These are phyloP conservation scores for Beverwykella pulmonaria DNA, from an alignment of 495 filamentous ascomycete genomes.

Conservation along the genomic window DNA sequence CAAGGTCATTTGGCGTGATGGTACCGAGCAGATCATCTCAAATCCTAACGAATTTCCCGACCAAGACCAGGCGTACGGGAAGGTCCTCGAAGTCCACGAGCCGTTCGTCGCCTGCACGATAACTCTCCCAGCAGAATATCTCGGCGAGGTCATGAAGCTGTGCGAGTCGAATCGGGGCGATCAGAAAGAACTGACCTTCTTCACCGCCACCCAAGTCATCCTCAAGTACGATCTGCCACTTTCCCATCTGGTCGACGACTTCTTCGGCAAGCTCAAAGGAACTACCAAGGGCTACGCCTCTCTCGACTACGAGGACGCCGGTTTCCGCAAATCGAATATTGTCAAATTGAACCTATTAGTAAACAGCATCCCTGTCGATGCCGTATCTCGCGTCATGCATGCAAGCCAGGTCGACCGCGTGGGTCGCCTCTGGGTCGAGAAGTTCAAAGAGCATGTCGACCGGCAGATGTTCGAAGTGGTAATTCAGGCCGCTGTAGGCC, in stretches of 20 bases:
- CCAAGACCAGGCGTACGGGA: conserved; percentile 59
- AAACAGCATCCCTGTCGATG: conserved; percentile 91
- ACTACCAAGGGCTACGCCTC: conserved; percentile 81
- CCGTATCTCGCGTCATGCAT: conserved; percentile 88
- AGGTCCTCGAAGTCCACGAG: conserved; percentile 72
- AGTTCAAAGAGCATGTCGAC: conserved; percentile 96
- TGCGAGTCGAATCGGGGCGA: conserved; percentile 87
- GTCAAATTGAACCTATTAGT: conserved; percentile 91
- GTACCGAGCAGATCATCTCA: conserved; percentile 70
- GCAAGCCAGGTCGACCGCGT: conserved; percentile 72
- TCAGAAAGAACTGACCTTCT: conserved; percentile 85
- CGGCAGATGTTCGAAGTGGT: conserved; percentile 95
- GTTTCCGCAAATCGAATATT: conserved; percentile 76
- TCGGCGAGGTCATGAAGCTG: conserved; percentile 91
- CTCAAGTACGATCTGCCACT: conserved; percentile 89
- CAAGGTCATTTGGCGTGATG: conserved; percentile 76
- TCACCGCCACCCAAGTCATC: conserved; percentile 92
- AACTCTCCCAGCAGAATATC: conserved; percentile 89
- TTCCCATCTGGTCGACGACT: conserved; percentile 88
- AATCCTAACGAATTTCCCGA: conserved; percentile 89
- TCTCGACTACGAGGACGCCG: conserved; percentile 94
- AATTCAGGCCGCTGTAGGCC: conserved; percentile 88
- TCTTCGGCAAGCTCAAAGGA: conserved; percentile 96
- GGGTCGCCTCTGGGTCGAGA: conserved; percentile 85
- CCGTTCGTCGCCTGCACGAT: conserved; percentile 85